These are phyloP conservation scores for Elongisporangium anandrum DNA, from an alignment of 352 stramenopile genomes.

Conservation along the genomic window DNA sequence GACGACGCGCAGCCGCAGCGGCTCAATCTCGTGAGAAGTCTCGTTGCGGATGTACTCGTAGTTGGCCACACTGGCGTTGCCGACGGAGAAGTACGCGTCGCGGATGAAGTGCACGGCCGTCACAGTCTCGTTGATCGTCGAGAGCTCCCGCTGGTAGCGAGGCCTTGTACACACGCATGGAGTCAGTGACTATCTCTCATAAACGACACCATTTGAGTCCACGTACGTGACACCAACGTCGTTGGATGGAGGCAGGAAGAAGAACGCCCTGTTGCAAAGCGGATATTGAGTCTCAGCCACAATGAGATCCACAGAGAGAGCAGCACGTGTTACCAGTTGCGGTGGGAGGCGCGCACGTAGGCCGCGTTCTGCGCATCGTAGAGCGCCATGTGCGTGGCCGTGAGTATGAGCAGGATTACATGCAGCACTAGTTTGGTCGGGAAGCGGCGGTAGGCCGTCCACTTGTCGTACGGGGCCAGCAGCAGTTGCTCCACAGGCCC, in stretches of 20 bases:
- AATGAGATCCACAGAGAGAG: background rate
- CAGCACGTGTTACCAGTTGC: conserved; percentile 54
- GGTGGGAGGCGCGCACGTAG: conserved; percentile 79
- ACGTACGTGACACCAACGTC: conserved; percentile 54
- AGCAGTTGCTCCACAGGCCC: conserved; percentile 44
- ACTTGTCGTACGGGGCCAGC: conserved; percentile 85
- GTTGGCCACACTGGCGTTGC: conserved; percentile 63
- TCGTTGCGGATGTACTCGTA: conserved; percentile 59
- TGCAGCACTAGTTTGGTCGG: conserved; percentile 85
- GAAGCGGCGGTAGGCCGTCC: conserved; percentile 59
- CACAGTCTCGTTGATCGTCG: conserved; percentile 72
- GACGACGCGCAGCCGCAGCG: conserved; percentile 33
- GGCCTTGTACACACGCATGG: conserved; percentile 14
- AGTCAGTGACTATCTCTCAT: background rate
- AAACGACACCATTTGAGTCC: background rate
- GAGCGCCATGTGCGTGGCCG: conserved; percentile 65
- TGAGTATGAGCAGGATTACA: conserved; percentile 65
- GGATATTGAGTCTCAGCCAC: background rate
- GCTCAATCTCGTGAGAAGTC: conserved; percentile 17
- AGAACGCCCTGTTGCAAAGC: conserved; percentile 48
- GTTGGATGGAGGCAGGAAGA: conserved; percentile 62
- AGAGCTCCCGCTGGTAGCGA: conserved; percentile 63
- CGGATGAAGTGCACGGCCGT: conserved; percentile 58
- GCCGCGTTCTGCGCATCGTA: conserved; percentile 78
- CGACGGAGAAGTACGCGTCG: conserved; percentile 77